phyloP scores from a whole-genome alignment of 768 basidiomycete genomes.

The Rhizopogon vulgaris region DNA sequence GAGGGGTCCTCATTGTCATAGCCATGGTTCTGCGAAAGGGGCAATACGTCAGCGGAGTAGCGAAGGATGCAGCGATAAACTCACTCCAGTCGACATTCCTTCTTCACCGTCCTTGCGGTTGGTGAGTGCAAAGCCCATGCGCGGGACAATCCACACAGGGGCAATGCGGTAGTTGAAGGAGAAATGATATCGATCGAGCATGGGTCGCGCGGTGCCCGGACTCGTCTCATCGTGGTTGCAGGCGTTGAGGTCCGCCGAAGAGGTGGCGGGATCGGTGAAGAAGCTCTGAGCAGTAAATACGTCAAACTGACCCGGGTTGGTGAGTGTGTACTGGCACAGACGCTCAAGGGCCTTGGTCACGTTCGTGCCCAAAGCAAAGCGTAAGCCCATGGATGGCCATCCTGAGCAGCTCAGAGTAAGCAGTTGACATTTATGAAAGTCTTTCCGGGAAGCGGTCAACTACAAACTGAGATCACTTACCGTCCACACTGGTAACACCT shows the following conservation, averaged over 20 bases:
- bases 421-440: constrained; percentile 6
- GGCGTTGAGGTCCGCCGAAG: neutral
- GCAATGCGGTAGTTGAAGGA: constrained; percentile 70
- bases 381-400: constrained; percentile 86
- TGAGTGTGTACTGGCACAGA: constrained; percentile 23
- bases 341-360: constrained; percentile 46
- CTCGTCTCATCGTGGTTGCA: constrained; percentile 1
- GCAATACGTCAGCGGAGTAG: neutral
- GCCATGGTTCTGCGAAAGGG: constrained; percentile 64
- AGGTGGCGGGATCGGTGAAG: neutral
- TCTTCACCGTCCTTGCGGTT: constrained; percentile 52
- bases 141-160: constrained; percentile 80
- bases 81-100: constrained; percentile 70
- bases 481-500: constrained; percentile 27
- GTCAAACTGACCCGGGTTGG: constrained; percentile 51
- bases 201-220: constrained; percentile 26
- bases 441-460: constrained; percentile 2
- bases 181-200: constrained; percentile 82
- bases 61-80: constrained; percentile 19
- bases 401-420: constrained; percentile 41
- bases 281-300: constrained; percentile 34
- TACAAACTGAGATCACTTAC: constrained; percentile 6
- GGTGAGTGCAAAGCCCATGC: constrained; percentile 75
- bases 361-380: constrained; percentile 61
- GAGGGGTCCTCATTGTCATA: constrained; percentile 74